Base-by-base conservation (phyloP, 2,329 filamentous ascomycete genomes). In the Ophiosphaerella korrae region DNA sequence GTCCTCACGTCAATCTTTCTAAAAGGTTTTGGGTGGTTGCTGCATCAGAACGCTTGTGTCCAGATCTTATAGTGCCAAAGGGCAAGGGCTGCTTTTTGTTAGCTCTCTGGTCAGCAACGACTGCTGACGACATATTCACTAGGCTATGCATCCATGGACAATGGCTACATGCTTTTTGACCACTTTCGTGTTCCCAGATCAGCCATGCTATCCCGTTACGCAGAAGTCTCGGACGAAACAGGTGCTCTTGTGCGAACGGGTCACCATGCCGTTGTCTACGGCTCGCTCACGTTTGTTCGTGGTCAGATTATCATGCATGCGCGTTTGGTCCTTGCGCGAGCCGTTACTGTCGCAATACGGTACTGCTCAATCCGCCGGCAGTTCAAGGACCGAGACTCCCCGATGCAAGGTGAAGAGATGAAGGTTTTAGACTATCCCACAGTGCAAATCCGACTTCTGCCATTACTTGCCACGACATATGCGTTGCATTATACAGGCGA, bases 351-450 rank as follows among this genome's bases (percentile, higher is more conserved):
- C 3, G 79, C 80, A 3, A 77, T 82, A 1, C 72, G 80, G 32
- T 83, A 83, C 55, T 75, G 76, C 13, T 74, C 76, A 3, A 72
- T 83, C 9, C 67, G 80, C 12, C 70, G 76, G 23, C 80, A 83
- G 45, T 82, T 82, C 56, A 67, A 67, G 23, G 79, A 82, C 50
- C 75, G 79, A 16, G 80, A 83, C 55, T 73, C 72, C 12, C 71
- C 62, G 13, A 64, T 40, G 50, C 58, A 7, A 3, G 75, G 74
- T 0, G 78, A 80, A 1, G 62, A 64, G 45, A 63, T 66, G 59
- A 64, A 78, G 63, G 80, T 82, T 0, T 68, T 82, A 5, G 79
- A 82, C 55, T 83, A 82, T 53, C 78, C 80, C 2, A 82, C 80
- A 0, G 80, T 83, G 0, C 80, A 82, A 57, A 80, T 83, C 37